Percentiles rank a stretch among this genome's conserved stretches.
Conservation (phyloP, 2,329 filamentous ascomycete genomes). For the Aspergillus sp. region DNA sequence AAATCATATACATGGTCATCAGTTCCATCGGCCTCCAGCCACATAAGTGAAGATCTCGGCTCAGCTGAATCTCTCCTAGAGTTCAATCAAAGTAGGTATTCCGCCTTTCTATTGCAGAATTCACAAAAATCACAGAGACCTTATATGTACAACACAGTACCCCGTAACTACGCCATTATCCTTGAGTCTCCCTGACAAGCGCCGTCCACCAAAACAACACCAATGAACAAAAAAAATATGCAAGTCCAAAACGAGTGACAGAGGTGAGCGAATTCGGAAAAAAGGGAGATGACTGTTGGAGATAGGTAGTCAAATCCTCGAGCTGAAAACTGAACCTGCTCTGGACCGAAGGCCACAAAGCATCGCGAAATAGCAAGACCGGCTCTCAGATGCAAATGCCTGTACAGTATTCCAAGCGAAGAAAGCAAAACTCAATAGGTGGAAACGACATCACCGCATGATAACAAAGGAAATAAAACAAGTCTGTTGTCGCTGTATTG, state of each 20-base stretch:
- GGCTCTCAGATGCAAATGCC: constrained; percentile 21
- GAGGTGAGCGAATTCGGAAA: background rate
- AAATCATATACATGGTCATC: too few species aligned
- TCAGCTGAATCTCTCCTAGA: too few species aligned
- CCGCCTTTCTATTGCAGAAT: constrained; percentile 9
- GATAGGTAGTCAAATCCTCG: constrained; percentile 1
- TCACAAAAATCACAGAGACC: constrained; percentile 4
- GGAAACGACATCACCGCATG: constrained; percentile 27
- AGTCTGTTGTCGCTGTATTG: constrained; percentile 14
- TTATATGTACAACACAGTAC: constrained; percentile 13
- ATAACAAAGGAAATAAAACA: constrained; percentile 26
- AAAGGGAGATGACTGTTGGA: background rate
- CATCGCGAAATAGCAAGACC: constrained; percentile 9
- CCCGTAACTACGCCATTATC: constrained; percentile 5
- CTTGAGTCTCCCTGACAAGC: constrained; percentile 4
- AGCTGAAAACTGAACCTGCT: constrained; percentile 2
- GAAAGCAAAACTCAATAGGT: constrained; percentile 1
- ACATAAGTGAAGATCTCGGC: too few species aligned
- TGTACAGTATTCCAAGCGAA: constrained; percentile 20
- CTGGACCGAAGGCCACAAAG: constrained; percentile 6
- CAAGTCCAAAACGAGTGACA: constrained; percentile 5
- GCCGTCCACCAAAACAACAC: background rate
- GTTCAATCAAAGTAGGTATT: constrained; percentile 2
- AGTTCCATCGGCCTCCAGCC: too few species aligned
- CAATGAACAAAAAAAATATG: constrained; percentile 5